Conservation (phyloP, 78 protist genomes). For the Salpingoeca rosetta region DNA sequence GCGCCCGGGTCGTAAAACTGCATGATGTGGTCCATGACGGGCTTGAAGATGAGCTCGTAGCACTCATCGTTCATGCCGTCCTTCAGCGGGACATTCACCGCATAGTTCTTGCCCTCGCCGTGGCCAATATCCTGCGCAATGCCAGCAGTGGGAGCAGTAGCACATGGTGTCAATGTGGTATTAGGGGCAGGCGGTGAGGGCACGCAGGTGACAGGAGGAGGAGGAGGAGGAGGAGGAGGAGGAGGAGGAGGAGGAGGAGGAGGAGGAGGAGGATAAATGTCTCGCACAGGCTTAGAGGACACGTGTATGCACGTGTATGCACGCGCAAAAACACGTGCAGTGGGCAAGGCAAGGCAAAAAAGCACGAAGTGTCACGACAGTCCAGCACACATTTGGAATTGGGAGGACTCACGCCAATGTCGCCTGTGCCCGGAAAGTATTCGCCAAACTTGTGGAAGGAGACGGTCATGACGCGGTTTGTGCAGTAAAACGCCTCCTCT, state of each 20-base stretch:
- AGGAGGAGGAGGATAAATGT: background rate
- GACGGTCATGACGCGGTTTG: conserved; percentile 89
- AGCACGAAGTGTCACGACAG: too few relatives aligned
- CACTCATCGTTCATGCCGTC: conserved; percentile 90
- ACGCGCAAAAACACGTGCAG: background rate
- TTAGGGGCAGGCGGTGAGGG: too few relatives aligned
- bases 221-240: too few relatives aligned
- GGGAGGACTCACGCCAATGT: too few relatives aligned
- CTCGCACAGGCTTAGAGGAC: too few relatives aligned
- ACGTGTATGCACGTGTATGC: too few relatives aligned
- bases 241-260: background rate
- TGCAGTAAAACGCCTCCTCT: conserved; percentile 83
- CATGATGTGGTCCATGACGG: conserved; percentile 43
- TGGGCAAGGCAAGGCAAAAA: background rate
- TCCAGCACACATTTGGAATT: too few relatives aligned
- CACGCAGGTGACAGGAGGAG: too few relatives aligned
- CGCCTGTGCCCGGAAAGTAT: conserved; percentile 86
- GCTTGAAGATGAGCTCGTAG: conserved; percentile 75
- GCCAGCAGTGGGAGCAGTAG: too few relatives aligned
- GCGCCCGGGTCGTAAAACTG: conserved; percentile 63
- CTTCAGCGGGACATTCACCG: conserved; percentile 91
- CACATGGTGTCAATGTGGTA: too few relatives aligned
- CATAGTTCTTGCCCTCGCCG: conserved; percentile 27
- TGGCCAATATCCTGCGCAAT: conserved; percentile 5
- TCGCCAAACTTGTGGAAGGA: conserved; percentile 90